A percentile compares a stretch with the other conserved stretches of the same genome.
phyloP scores from a whole-genome alignment of 352 stramenopile species.

The Phytophthora pseudosyringae region DNA sequence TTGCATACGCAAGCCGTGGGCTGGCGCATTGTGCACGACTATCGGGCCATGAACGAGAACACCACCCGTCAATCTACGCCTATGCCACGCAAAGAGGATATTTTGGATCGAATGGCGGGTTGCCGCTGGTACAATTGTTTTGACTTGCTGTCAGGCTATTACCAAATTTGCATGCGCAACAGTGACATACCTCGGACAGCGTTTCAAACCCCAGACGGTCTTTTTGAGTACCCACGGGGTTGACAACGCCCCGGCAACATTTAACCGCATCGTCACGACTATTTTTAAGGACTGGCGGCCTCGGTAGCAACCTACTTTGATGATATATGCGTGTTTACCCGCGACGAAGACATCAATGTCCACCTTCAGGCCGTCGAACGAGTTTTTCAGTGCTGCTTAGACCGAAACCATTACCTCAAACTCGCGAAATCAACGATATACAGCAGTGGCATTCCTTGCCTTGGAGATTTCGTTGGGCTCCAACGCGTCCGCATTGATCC shows the following conservation, averaged over 20 bases:
- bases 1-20: constrained; percentile 12
- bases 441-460: not conserved
- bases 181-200: constrained; percentile 1
- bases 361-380: not conserved
- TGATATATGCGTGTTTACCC: constrained; percentile 2
- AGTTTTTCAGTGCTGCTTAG: not conserved
- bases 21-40: constrained; percentile 10
- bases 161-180: constrained; percentile 5
- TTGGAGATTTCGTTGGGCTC: constrained; percentile 2
- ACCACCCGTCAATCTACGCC: constrained; percentile 11
- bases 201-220: constrained; percentile 2
- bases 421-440: not conserved
- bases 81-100: constrained; percentile 13
- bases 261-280: not conserved
- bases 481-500: not conserved
- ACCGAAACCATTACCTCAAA: not conserved
- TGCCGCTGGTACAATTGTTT: constrained; percentile 13
- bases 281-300: not conserved
- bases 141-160: constrained; percentile 8
- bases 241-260: constrained; percentile 3
- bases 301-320: constrained; percentile 11
- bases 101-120: constrained; percentile 12
- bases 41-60: constrained; percentile 8
- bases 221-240: constrained; percentile 3
- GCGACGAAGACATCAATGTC: not conserved